Evolutionary conservation across 208 protist genomes (phyloP).

Genomic region (Leptomonas seymouri): DNA sequence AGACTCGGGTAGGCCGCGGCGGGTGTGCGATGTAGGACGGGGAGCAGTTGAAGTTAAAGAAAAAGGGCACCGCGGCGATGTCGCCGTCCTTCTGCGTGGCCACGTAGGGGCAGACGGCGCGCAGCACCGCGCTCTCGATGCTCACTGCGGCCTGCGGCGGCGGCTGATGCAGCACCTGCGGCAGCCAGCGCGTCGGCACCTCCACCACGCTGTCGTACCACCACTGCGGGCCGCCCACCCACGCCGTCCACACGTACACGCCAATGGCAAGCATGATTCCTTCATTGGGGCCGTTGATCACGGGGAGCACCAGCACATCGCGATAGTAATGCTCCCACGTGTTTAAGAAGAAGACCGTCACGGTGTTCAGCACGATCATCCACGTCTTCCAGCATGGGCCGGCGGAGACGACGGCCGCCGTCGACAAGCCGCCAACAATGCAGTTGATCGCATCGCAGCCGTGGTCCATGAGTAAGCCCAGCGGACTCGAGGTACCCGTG

Average conservation of each 20-base stretch:
- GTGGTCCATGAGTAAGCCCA: slow-evolving; percentile 96
- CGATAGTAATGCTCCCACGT: slow-evolving; percentile 93
- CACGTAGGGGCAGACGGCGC: slow-evolving; percentile 43
- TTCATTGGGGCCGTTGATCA: slow-evolving; percentile 93
- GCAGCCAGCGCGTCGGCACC: slow-evolving; percentile 47
- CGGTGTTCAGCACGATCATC: slow-evolving; percentile 49
- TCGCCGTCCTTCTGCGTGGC: slow-evolving; percentile 3
- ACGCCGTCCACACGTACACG: slow-evolving; percentile 74
- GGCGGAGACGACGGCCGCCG: slow-evolving; percentile 41
- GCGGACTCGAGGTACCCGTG: slow-evolving; percentile 88
- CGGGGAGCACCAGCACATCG: slow-evolving; percentile 78
- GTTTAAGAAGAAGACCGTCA: slow-evolving; percentile 78
- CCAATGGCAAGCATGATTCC: slow-evolving; percentile 70
- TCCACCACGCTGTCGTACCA: slow-evolving; percentile 64
- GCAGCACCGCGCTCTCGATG: slow-evolving; percentile 43
- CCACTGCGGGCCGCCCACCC: slow-evolving; percentile 65
- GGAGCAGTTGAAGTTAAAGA: slow-evolving; percentile 63
- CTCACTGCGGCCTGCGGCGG: slow-evolving; percentile 49
- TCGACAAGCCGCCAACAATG: slow-evolving; percentile 59
- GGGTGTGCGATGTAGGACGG: slow-evolving; percentile 42
- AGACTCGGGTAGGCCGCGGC: slow-evolving; percentile 30
- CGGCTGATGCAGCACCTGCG: slow-evolving; percentile 50
- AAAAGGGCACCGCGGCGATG: slow-evolving; percentile 34
- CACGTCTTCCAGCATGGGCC: slow-evolving; percentile 81
- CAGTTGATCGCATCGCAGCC: slow-evolving; percentile 91